Evolutionary conservation across 148 eudicot genomes (phyloP).

Genomic region (Hydrangea macrophylla): DNA sequence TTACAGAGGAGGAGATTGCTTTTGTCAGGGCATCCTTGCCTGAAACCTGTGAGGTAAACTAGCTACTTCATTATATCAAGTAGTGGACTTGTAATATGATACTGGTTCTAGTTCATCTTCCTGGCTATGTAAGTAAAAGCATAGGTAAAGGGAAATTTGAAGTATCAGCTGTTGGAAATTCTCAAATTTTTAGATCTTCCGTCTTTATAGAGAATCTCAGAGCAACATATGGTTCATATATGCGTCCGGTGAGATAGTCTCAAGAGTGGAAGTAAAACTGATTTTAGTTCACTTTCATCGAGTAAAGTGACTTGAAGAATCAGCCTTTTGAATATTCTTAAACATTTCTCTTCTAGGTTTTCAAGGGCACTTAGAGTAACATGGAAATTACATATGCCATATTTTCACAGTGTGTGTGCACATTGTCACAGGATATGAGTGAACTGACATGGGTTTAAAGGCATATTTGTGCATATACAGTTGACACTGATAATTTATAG

Average conservation of each 20-base stretch:
- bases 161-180: not conserved
- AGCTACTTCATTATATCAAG: not conserved
- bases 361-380: not conserved
- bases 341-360: not conserved
- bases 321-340: not conserved
- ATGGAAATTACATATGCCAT: not conserved
- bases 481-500: not conserved
- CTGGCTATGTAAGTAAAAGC: not conserved
- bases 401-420: not conserved
- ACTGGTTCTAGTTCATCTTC: not conserved
- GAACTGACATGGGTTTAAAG: not conserved
- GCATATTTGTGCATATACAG: not conserved
- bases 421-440: not conserved
- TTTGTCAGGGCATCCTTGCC: constrained; percentile 63
- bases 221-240: no score
- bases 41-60: constrained; percentile 72
- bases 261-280: no score
- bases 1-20: constrained; percentile 67
- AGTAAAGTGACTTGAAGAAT: no score
- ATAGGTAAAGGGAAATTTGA: not conserved
- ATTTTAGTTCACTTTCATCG: no score
- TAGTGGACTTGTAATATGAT: not conserved
- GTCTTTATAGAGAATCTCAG: no score
- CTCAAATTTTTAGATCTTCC: not conserved
- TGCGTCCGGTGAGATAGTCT: no score